These are phyloP conservation scores for Fusarium staphyleae DNA, from an alignment of 2,329 filamentous ascomycete genomes.

Conservation along the genomic window DNA sequence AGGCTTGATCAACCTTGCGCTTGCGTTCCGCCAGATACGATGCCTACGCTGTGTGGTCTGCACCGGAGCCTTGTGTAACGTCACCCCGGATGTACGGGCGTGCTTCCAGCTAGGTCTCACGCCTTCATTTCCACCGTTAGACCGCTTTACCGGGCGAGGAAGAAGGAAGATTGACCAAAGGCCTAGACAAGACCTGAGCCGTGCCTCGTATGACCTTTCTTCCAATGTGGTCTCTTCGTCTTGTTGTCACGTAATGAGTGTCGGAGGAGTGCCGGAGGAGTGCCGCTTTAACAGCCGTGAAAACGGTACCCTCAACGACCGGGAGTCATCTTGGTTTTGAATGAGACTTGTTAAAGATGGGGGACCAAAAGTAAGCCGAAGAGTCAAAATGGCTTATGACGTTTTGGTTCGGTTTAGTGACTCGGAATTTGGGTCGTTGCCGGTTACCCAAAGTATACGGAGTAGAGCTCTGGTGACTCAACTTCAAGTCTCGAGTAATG, in stretches of 20 bases:
- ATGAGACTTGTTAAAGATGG: background rate
- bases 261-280: background rate
- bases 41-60: constrained; percentile 3
- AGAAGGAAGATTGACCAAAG: background rate
- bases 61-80: constrained; percentile 10
- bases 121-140: background rate
- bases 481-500: too few species aligned
- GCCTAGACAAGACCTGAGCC: background rate
- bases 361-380: background rate
- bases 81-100: constrained; percentile 2
- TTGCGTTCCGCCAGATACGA: background rate
- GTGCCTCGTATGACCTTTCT: constrained; percentile 1
- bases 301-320: constrained; percentile 4
- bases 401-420: constrained; percentile 3
- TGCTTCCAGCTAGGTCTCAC: background rate
- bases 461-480: too few species aligned
- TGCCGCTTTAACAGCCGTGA: constrained; percentile 11
- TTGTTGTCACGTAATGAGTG: constrained; percentile 7
- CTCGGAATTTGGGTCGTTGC: background rate
- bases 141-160: background rate
- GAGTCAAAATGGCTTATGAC: too few species aligned
- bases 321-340: background rate
- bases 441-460: too few species aligned
- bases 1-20: background rate
- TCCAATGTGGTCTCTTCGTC: constrained; percentile 3